Conservation (phyloP, 306 rosid genomes). For the Gillenia trifoliata region DNA sequence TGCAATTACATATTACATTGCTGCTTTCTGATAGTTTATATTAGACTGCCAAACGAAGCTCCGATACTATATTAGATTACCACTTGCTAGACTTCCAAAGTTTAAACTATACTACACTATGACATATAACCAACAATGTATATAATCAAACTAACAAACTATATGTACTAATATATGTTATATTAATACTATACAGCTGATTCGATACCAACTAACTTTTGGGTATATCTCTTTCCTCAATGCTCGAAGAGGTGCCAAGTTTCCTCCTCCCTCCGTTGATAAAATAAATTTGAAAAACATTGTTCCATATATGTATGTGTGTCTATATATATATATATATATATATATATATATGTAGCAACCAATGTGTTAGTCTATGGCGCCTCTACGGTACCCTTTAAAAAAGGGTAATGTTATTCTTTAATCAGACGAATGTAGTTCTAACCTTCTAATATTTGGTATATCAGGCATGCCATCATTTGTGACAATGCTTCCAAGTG, state of each 20-base stretch:
- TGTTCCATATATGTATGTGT: no score
- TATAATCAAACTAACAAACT: not conserved
- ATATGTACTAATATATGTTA: no score
- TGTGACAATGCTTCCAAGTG: constrained; percentile 5
- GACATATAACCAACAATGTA: not conserved
- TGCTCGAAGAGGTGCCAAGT: not conserved
- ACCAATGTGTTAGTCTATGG: not conserved
- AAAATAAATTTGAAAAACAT: not conserved
- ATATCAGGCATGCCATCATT: constrained; percentile 1
- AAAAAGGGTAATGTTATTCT: not conserved
- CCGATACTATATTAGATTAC: no score
- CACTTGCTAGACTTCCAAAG: no score
- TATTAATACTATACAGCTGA: no score
- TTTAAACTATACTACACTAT: not conserved
- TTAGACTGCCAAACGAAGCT: not conserved
- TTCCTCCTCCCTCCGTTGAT: not conserved
- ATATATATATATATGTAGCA: not conserved
- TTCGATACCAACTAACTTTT: no score
- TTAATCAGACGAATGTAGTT: not conserved
- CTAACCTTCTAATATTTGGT: constrained; percentile 9
- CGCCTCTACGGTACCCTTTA: not conserved
- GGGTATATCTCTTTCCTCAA: not conserved
- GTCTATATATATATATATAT: no score
- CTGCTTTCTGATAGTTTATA: not conserved
- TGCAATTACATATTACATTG: no score